phyloP scores from a whole-genome alignment of 768 basidiomycete genomes.

The Boletus bicolor region DNA sequence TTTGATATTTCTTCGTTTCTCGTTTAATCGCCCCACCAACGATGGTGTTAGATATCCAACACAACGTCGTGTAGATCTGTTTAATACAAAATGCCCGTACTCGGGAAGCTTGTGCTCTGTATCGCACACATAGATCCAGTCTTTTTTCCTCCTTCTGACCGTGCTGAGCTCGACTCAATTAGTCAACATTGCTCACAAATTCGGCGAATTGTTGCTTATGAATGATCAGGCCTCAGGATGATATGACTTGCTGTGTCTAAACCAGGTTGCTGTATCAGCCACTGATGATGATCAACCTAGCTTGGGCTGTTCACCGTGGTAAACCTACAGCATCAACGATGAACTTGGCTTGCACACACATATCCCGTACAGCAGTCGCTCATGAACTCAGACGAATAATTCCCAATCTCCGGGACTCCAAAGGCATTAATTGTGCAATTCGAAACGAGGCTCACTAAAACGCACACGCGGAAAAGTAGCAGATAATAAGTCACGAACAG shows the following conservation, averaged over 20 bases:
- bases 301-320: not conserved
- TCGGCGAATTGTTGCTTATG: not conserved
- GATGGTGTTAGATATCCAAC: not conserved
- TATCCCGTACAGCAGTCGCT: not conserved
- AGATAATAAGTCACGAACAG: conserved; percentile 17
- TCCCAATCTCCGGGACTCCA: not conserved
- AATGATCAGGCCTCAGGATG: not conserved
- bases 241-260: not conserved
- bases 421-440: conserved; percentile 1
- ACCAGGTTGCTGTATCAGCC: not conserved
- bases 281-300: not conserved
- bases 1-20: not conserved
- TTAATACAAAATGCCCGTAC: not conserved
- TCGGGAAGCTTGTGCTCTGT: not conserved
- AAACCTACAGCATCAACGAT: not conserved
- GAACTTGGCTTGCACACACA: not conserved
- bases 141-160: not conserved
- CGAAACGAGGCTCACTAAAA: not conserved
- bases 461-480: conserved; percentile 1
- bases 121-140: not conserved
- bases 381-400: not conserved
- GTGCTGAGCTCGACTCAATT: not conserved
- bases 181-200: not conserved
- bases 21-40: not conserved
- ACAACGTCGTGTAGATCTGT: not conserved